Conservation (phyloP, 176 grass and related monocot genomes). For the Carex pumila region DNA sequence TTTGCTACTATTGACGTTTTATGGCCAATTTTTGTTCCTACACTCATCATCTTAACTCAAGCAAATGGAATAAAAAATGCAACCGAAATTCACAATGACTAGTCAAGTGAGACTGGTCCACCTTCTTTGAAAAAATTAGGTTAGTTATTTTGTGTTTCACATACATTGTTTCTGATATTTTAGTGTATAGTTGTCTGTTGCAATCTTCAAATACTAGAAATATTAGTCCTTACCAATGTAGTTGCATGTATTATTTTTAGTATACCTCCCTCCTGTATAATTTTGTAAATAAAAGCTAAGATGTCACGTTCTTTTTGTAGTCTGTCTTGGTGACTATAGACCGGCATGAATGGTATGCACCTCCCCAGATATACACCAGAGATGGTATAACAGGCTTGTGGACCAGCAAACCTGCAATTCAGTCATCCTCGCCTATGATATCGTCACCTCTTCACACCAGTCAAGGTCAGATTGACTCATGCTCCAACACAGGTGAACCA, state of each 20-base stretch:
- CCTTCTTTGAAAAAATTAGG: not conserved
- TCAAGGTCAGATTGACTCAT: constrained; percentile 32
- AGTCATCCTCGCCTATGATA: constrained; percentile 41
- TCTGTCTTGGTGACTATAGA: constrained; percentile 92
- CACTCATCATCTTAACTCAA: not conserved
- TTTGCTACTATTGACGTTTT: not conserved
- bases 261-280: not conserved
- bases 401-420: constrained; percentile 60
- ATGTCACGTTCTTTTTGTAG: constrained; percentile 32
- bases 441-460: constrained; percentile 32
- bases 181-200: not conserved
- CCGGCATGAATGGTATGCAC: constrained; percentile 88
- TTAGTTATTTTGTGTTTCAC: not conserved
- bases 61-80: not conserved
- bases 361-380: constrained; percentile 77
- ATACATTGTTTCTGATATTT: not conserved
- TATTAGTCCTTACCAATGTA: not conserved
- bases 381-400: constrained; percentile 75
- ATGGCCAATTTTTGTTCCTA: not conserved
- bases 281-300: constrained; percentile 4
- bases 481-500: constrained; percentile 45
- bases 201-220: not conserved
- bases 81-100: not conserved
- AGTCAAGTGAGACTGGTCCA: not conserved
- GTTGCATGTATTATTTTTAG: not conserved